phyloP scores from a whole-genome alignment of 1,284 basidiomycete genomes.

The Microbotryum intermedium region DNA sequence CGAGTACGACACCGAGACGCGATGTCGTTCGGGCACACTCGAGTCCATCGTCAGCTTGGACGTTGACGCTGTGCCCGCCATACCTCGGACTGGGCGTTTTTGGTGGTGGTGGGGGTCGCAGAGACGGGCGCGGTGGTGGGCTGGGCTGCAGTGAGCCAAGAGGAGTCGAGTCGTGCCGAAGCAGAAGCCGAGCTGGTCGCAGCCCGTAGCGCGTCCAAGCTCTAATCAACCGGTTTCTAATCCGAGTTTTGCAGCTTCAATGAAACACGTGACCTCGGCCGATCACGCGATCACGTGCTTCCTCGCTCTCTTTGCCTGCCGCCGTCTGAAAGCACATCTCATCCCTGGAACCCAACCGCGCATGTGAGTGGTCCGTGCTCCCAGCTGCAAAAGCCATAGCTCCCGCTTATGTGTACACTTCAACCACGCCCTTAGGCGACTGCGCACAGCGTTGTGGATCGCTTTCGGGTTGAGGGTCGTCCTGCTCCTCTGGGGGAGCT shows the following conservation, averaged over 20 bases:
- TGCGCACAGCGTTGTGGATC: background rate
- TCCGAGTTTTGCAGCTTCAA: too few relatives aligned
- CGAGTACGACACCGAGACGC: slow-evolving; percentile 23
- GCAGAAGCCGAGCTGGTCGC: background rate
- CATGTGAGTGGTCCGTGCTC: background rate
- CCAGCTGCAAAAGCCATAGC: background rate
- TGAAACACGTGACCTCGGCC: too few relatives aligned
- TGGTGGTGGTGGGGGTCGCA: background rate
- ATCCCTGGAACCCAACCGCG: too few relatives aligned
- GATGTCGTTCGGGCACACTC: background rate
- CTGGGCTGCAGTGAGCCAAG: background rate
- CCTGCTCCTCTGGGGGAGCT: slow-evolving; percentile 15
- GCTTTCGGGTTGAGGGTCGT: slow-evolving; percentile 4
- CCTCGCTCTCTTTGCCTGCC: too few relatives aligned
- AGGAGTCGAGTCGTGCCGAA: background rate
- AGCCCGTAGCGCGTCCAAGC: too few relatives aligned
- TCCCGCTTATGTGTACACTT: background rate
- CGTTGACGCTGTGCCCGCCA: background rate
- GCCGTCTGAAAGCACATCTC: too few relatives aligned
- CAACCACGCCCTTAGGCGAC: slow-evolving; percentile 1
- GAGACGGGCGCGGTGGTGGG: background rate
- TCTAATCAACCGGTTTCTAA: too few relatives aligned
- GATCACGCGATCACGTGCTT: too few relatives aligned
- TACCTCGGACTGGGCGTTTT: background rate
- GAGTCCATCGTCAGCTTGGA: background rate